Evolutionary conservation across 2,329 filamentous ascomycete species (phyloP).

Genomic region (Talaromyces atroroseus): DNA sequence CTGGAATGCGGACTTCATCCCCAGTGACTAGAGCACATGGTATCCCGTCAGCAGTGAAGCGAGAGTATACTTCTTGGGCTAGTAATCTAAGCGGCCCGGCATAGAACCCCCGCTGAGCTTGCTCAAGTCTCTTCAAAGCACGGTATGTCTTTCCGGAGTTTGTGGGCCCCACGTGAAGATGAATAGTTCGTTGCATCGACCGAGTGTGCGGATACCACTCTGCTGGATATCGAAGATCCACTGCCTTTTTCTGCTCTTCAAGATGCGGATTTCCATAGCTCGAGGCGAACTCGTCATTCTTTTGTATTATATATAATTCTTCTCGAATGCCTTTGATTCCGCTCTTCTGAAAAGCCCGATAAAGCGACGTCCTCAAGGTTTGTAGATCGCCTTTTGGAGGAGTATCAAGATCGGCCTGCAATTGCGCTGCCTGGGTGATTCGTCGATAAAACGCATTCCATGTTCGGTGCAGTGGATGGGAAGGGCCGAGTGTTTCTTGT

Average conservation of each 20-base stretch:
- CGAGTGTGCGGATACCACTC: constrained; percentile 91
- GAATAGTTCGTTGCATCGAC: constrained; percentile 71
- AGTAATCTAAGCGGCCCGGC: constrained; percentile 83
- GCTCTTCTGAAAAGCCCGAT: constrained; percentile 53
- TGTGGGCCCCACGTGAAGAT: constrained; percentile 92
- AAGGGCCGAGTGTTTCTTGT: constrained; percentile 16
- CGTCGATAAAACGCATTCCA: constrained; percentile 30
- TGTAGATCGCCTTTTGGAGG: constrained; percentile 19
- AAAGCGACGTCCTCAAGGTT: constrained; percentile 38
- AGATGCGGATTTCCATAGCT: constrained; percentile 54
- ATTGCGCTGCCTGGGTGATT: constrained; percentile 25
- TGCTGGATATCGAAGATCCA: constrained; percentile 80
- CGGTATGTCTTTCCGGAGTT: constrained; percentile 98
- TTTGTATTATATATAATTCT: constrained; percentile 65
- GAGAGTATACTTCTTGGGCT: constrained; percentile 90
- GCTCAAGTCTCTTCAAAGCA: constrained; percentile 77
- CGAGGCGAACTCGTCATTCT: constrained; percentile 56
- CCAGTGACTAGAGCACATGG: constrained; percentile 80
- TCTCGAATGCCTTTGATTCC: constrained; percentile 48
- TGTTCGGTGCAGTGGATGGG: constrained; percentile 16
- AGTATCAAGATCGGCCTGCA: constrained; percentile 18
- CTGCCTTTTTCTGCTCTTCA: constrained; percentile 57
- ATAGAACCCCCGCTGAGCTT: constrained; percentile 72
- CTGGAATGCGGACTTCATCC: constrained; percentile 73
- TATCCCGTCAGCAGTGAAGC: constrained; percentile 72